Conservation (phyloP, 352 stramenopile species). For the Hyaloperonospora arabidopsidis region DNA sequence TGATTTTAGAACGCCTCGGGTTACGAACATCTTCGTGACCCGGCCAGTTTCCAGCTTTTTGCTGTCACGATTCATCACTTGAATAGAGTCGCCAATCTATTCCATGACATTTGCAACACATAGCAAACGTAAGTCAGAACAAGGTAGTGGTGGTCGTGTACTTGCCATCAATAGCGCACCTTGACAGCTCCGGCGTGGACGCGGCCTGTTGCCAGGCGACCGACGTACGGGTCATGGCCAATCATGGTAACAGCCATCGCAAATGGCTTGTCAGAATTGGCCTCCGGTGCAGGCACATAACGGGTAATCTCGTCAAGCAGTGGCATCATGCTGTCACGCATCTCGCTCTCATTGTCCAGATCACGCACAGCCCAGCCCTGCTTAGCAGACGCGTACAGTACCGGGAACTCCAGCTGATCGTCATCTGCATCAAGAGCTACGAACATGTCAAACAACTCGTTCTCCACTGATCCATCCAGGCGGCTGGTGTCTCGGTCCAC, state of each 20-base stretch:
- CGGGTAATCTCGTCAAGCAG: constrained; percentile 96
- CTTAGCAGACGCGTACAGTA: constrained; percentile 93
- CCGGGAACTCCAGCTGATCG: constrained; percentile 95
- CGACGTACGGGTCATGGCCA: constrained; percentile 96
- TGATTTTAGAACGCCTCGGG: constrained; percentile 65
- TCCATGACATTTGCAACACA: not conserved
- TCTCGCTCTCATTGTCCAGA: constrained; percentile 60
- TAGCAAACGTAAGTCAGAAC: constrained; percentile 7
- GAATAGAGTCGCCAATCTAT: constrained; percentile 82
- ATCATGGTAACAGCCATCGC: constrained; percentile 95
- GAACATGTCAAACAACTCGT: constrained; percentile 97
- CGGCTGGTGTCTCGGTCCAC: constrained; percentile 90
- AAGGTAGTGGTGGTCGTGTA: not conserved
- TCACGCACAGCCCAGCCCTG: constrained; percentile 93
- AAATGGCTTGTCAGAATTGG: constrained; percentile 79
- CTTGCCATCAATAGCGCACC: constrained; percentile 6
- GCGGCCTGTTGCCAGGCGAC: constrained; percentile 92
- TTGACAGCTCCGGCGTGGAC: constrained; percentile 91
- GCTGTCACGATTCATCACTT: constrained; percentile 83
- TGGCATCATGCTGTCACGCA: constrained; percentile 86
- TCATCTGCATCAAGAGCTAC: constrained; percentile 89
- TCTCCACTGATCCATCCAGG: constrained; percentile 91
- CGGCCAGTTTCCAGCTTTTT: constrained; percentile 70
- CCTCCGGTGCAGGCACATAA: constrained; percentile 86
- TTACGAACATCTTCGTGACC: constrained; percentile 87